Evolutionary conservation across 192 early-diverging fungal genomes (phyloP).

Genomic region (Physocladia obscura): DNA sequence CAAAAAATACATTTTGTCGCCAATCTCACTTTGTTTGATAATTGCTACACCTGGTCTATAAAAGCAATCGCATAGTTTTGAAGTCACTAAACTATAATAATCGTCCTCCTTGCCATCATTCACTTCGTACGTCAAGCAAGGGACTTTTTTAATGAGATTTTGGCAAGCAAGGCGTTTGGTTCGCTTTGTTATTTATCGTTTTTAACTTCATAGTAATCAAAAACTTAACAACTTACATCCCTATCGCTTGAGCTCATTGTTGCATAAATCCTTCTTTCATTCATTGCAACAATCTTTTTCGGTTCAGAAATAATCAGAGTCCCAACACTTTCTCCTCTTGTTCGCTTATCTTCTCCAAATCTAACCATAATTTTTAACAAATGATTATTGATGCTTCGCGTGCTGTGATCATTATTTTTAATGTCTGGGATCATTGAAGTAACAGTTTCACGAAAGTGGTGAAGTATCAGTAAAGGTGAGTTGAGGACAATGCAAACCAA

Average conservation of each 20-base stretch:
- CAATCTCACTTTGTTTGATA: not conserved
- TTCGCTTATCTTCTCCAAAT: constrained; percentile 19
- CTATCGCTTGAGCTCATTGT: not conserved
- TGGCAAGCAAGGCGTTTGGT: too few species aligned
- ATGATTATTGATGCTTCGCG: not conserved
- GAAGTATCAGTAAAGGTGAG: not conserved
- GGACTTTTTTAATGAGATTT: constrained; percentile 11
- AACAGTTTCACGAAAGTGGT: constrained; percentile 1
- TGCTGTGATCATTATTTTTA: not conserved
- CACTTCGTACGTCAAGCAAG: not conserved
- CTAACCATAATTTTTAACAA: not conserved
- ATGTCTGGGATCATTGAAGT: constrained; percentile 5
- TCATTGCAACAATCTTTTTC: not conserved
- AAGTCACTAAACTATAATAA: not conserved
- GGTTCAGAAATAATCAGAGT: not conserved
- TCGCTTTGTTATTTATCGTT: too few species aligned
- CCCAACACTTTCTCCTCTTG: constrained; percentile 1
- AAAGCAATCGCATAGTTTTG: not conserved
- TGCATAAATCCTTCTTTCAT: not conserved
- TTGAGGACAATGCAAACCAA: not conserved
- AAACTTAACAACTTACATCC: too few species aligned
- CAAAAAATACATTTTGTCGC: constrained; percentile 6
- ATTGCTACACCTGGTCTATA: not conserved
- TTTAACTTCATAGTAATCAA: too few species aligned
- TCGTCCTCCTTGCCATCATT: not conserved